Base-by-base conservation (phyloP, 371 early-diverging fungal genomes). In the Apophysomyces variabilis region DNA sequence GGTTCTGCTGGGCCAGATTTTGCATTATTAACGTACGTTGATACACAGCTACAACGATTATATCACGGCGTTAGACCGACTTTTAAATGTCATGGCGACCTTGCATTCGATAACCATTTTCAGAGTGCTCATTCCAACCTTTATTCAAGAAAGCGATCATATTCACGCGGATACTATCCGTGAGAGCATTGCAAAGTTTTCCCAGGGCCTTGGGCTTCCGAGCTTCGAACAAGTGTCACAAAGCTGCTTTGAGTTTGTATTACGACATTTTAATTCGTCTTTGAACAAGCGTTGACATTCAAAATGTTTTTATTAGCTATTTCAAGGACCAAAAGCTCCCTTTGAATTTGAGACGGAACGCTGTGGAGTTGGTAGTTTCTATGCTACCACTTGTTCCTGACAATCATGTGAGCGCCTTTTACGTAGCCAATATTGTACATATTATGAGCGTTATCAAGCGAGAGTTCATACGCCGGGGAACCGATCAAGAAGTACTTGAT, bases 101-200 rank as follows among this genome's bases (percentile, higher is more conserved):
- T 71, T 79, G 11, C 76, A 79, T 47, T 84, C 82, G 4, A 66
- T 70, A 1, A 68, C 70, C 3, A 61, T 92, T 1, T 87, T 87
- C 60, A 79, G 84, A 35, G 64, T 79, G 0, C 64, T 91, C 32
- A 72, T 85, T 35, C 73, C 78, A 0, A 77, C 86, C 11, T 72
- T 90, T 41, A 84, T 89, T 41, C 83, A 87, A 44, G 85, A 88
- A 44, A 66, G 73, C 4, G 71, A 87, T 12, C 86, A 89, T 57
- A 67, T 74, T 0, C 84, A 86, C 47, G 79, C 82, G 13, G 72
- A 75, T 16, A 70, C 66, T 7, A 79, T 87, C 16, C 69, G 76
- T 7, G 67, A 65, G 5, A 61, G 62, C 26, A 72, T 86, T 8
- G 70, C 78, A 0, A 76, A 66, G 0, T 86, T 82, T 47, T 72